Evolutionary conservation across 495 filamentous ascomycete species (phyloP).

Genomic region (Bryoglossum gracile): DNA sequence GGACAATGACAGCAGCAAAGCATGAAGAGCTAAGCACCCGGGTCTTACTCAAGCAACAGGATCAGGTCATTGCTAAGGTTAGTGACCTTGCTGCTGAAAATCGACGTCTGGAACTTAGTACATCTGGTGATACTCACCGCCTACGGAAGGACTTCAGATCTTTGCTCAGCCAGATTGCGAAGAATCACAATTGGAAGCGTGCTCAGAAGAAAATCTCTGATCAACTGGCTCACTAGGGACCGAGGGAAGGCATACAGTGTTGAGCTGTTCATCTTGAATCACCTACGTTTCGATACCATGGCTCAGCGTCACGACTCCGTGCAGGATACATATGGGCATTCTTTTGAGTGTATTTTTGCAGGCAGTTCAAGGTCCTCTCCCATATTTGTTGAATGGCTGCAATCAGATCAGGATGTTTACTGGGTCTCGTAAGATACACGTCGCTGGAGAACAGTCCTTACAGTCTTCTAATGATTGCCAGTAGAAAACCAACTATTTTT

Average conservation of each 20-base stretch:
- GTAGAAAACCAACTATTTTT: slow-evolving; percentile 33
- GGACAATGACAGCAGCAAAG: neutral
- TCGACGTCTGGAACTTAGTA: neutral
- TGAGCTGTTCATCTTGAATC: slow-evolving; percentile 14
- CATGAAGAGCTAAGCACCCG: neutral
- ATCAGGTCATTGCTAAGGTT: neutral
- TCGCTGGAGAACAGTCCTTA: neutral
- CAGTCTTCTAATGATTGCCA: slow-evolving; percentile 14
- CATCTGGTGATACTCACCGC: neutral
- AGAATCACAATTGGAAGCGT: neutral
- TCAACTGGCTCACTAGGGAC: neutral
- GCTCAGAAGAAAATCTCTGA: neutral
- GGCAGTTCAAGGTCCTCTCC: neutral
- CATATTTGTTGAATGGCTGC: slow-evolving; percentile 14
- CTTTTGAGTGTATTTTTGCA: slow-evolving; percentile 24
- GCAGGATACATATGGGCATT: slow-evolving; percentile 13
- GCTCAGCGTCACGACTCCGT: slow-evolving; percentile 19
- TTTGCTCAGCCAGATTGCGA: neutral
- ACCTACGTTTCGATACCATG: slow-evolving; percentile 18
- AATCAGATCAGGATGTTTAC: slow-evolving; percentile 11
- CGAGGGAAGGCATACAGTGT: neutral
- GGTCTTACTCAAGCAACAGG: neutral
- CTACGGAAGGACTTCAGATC: neutral
- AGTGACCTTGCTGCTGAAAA: neutral
- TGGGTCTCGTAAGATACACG: slow-evolving; percentile 32